Conservation (phyloP, 768 basidiomycete species). For the Lepiota venenata region DNA sequence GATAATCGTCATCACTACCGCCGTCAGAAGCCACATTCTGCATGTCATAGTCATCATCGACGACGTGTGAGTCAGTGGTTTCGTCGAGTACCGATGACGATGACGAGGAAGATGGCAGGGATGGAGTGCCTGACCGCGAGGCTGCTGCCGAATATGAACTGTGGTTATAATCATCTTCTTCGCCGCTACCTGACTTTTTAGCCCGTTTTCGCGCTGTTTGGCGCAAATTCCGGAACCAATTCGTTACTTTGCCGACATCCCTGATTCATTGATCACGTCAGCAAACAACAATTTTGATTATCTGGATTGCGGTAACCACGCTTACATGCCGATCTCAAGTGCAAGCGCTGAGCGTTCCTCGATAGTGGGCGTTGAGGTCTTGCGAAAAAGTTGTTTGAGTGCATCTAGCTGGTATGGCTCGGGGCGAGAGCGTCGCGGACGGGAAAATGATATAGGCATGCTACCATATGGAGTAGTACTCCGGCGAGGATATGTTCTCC, state of each 20-base stretch:
- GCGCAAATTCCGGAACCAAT: conserved; percentile 85
- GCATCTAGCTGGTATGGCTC: conserved; percentile 77
- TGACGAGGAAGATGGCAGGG: conserved; percentile 42
- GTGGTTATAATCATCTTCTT: conserved; percentile 37
- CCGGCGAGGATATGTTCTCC: conserved; percentile 34
- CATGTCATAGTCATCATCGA: conserved; percentile 35
- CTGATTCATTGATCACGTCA: conserved; percentile 29
- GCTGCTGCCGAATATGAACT: conserved; percentile 35
- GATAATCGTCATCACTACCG: conserved; percentile 68
- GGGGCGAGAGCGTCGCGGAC: conserved; percentile 72
- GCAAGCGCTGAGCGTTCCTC: conserved; percentile 76
- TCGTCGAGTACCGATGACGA: conserved; percentile 39
- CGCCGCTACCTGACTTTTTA: conserved; percentile 44
- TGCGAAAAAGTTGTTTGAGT: conserved; percentile 63
- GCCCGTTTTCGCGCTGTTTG: conserved; percentile 77
- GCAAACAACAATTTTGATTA: conserved; percentile 13
- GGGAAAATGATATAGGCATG: conserved; percentile 33
- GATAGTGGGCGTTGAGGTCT: conserved; percentile 71
- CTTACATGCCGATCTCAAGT: conserved; percentile 74
- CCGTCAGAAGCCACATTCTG: conserved; percentile 45
- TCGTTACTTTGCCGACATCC: conserved; percentile 84
- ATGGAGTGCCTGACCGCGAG: conserved; percentile 55
- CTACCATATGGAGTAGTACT: conserved; percentile 45
- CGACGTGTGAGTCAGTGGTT: conserved; percentile 48
- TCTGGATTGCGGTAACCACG: conserved; percentile 17